Percentiles rank a stretch among this genome's conserved stretches.
Evolutionary conservation across 208 protist genomes (phyloP).

Genomic region (Acanthamoeba lenticulata): DNA sequence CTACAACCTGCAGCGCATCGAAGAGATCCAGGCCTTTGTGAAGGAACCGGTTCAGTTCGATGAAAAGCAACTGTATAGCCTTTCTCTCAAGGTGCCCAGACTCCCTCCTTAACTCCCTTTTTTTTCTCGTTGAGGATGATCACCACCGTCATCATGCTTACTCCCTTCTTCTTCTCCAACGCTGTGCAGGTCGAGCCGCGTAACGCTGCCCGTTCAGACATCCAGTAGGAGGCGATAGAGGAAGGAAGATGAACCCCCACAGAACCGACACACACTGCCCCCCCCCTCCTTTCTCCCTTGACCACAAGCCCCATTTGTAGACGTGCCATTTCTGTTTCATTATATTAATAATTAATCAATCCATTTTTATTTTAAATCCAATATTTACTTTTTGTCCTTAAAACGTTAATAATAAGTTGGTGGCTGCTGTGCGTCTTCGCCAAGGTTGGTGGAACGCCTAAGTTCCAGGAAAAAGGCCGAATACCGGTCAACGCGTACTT

Average conservation of each 20-base stretch:
- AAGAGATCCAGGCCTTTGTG: constrained; percentile 38
- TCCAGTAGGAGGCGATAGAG: not conserved
- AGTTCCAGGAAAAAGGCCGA: not conserved
- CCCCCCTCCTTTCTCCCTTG: no score
- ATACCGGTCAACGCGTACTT: no score
- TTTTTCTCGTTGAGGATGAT: no score
- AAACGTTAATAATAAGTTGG: no score
- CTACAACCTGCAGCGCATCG: constrained; percentile 53
- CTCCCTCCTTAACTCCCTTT: no score
- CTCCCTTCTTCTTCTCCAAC: not conserved
- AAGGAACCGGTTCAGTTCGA: not conserved
- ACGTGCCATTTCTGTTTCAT: not conserved
- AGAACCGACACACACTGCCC: no score
- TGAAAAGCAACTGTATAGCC: constrained; percentile 60
- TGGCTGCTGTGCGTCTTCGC: no score
- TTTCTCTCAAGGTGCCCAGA: constrained; percentile 51
- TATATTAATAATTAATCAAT: not conserved
- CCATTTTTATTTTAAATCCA: no score
- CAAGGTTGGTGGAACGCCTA: no score
- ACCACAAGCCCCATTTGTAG: no score
- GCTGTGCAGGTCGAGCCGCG: constrained; percentile 12
- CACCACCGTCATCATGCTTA: not conserved
- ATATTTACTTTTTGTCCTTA: no score
- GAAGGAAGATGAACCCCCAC: no score
- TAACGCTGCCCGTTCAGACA: constrained; percentile 38